Evolutionary conservation across 108 stramenopile genomes (phyloP), one percentile per base, ranked within the genome.

Genomic region (Skeletonema grethae): DNA sequence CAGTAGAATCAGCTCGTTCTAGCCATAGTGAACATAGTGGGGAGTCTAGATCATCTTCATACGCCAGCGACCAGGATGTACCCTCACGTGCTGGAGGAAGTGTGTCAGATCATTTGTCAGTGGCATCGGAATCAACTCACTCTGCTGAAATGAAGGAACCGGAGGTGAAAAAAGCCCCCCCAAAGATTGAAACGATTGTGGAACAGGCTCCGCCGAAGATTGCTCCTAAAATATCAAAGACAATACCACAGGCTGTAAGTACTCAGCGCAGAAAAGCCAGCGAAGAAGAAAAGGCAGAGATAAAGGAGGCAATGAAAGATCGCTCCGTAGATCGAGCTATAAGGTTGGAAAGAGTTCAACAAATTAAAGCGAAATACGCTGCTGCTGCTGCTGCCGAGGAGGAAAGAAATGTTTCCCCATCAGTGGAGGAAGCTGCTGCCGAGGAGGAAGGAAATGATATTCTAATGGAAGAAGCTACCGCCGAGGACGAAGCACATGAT

Each of bases 281-380:
- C 50, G 22, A 53, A 22, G 50, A 53, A 53, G 50, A 53, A 53
- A 53, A 24, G 50, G 22, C 50, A 22, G 70, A 72, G 56, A 29
- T 61, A 12, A 60, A 63, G 15, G n/a, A 60, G 0, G 70, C 50
- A 7, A 72, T 72, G 70, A 72, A 72, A 43, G 70, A 72, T 50
- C 24, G 46, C 25, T 48, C 70, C 29, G 30, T 72, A 30, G 43
- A 48, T 15, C 39, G 43, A 0, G 32, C 38, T 30, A 46, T 31
- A 48, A 72, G 61, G 11, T 41, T 62, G 25, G 41, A 62, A 55
- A 36, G 25, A 31, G n/a, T 72, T n/a, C 60, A 39, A n/a, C 60
- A 72, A 39, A 72, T 72, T 29, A 61, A 62, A 29, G 70, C 39
- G 3, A 72, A 53, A 29, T 72, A 72, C 34, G 60, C 70, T 20